Evolutionary conservation across 768 basidiomycete species (phyloP).

Genomic region (Boletus subparvulus): DNA sequence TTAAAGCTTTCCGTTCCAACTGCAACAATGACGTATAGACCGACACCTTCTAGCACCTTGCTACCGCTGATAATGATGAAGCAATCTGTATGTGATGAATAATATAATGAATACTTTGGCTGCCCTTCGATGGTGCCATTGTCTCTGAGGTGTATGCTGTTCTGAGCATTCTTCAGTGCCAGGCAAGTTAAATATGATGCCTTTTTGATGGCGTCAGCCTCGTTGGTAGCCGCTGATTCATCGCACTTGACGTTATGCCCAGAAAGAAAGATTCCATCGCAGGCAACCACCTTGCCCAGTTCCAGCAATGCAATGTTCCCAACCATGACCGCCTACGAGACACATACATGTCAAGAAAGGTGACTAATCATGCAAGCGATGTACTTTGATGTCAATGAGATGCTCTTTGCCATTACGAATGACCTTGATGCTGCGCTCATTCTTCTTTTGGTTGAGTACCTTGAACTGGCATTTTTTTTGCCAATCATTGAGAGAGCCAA

Average conservation of each 20-base stretch:
- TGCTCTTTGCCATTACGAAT: conserved; percentile 70
- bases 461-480: conserved; percentile 98
- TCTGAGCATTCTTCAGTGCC: conserved; percentile 42
- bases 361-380: background rate
- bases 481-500: conserved; percentile 96
- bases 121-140: conserved; percentile 26
- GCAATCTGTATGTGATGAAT: conserved; percentile 72
- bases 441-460: conserved; percentile 89
- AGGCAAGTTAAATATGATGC: conserved; percentile 75
- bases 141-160: background rate
- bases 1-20: conserved; percentile 94
- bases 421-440: conserved; percentile 86
- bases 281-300: conserved; percentile 94
- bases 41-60: conserved; percentile 94
- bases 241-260: conserved; percentile 96
- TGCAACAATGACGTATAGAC: conserved; percentile 87
- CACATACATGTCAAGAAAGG: conserved; percentile 8
- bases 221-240: conserved; percentile 94
- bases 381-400: conserved; percentile 78
- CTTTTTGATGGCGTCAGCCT: conserved; percentile 94
- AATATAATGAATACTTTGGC: conserved; percentile 1
- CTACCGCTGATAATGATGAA: conserved; percentile 89
- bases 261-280: conserved; percentile 90
- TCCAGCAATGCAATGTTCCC: conserved; percentile 87
- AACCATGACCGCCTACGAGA: conserved; percentile 72